A percentile compares a stretch with the other conserved stretches of the same genome.
phyloP scores from a whole-genome alignment of 2,329 filamentous ascomycete species.

The Monosporascus sp. region DNA sequence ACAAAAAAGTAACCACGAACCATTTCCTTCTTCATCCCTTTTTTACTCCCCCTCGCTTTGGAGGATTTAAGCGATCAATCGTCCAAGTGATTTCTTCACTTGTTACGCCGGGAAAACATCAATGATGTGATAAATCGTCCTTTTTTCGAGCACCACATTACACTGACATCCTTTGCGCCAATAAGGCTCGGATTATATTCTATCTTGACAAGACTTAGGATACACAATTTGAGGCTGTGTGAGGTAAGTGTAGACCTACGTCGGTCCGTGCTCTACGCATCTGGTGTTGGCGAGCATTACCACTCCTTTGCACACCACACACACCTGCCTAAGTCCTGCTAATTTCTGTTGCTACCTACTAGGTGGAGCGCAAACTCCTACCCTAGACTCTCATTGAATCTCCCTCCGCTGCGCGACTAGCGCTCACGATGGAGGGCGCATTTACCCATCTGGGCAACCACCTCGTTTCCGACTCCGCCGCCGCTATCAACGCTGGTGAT shows the following conservation, averaged over 20 bases:
- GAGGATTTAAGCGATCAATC: not conserved
- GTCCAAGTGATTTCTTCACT: not conserved
- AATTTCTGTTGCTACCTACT: not conserved
- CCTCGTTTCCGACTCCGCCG: conserved; percentile 75
- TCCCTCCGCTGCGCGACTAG: not conserved
- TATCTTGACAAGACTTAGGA: not conserved
- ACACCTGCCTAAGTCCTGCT: no score
- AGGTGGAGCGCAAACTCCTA: not conserved
- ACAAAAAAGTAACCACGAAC: not conserved
- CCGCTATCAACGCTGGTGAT: conserved; percentile 81
- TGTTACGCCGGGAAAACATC: not conserved
- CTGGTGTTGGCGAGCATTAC: no score
- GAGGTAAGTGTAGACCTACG: not conserved
- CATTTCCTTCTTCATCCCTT: not conserved
- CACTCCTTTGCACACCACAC: no score
- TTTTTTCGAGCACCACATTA: not conserved
- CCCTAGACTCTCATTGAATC: not conserved
- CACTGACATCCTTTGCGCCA: not conserved
- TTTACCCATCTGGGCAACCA: conserved; percentile 87
- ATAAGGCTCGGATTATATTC: not conserved
- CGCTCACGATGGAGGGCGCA: conserved; percentile 68
- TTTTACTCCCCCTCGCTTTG: not conserved
- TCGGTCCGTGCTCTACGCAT: no score
- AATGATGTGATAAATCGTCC: not conserved
- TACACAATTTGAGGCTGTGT: not conserved